Percentiles rank a stretch among this genome's conserved stretches.
Conservation (phyloP, 768 basidiomycete species). For the Leccinum subtestaceum region DNA sequence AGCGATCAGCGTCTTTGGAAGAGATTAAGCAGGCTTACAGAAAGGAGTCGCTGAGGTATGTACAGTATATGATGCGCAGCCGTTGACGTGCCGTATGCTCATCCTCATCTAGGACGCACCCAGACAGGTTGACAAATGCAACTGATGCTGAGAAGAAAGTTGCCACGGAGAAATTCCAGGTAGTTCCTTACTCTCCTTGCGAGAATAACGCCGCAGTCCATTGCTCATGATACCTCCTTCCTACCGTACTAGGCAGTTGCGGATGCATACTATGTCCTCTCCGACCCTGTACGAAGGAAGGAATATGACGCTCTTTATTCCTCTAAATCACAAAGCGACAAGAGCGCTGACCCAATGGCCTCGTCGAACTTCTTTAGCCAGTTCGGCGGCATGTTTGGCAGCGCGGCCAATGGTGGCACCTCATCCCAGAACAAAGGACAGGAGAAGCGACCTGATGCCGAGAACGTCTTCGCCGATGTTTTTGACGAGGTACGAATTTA, state of each 20-base stretch:
- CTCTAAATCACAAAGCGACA: constrained; percentile 49
- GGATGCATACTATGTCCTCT: constrained; percentile 92
- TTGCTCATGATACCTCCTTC: background rate
- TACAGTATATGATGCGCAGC: background rate
- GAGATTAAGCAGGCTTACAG: constrained; percentile 77
- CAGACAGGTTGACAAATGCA: constrained; percentile 75
- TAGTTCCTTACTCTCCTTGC: constrained; percentile 20
- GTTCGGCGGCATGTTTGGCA: constrained; percentile 70
- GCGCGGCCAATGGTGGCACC: constrained; percentile 28
- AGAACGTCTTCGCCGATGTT: constrained; percentile 82
- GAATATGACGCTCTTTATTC: constrained; percentile 72
- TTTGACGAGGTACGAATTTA: constrained; percentile 74
- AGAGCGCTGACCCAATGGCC: constrained; percentile 60
- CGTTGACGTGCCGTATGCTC: constrained; percentile 8
- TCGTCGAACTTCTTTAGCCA: constrained; percentile 74
- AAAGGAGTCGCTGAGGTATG: constrained; percentile 70
- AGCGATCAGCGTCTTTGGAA: constrained; percentile 59
- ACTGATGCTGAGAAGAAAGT: constrained; percentile 64
- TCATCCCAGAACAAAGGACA: constrained; percentile 33
- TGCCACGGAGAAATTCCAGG: constrained; percentile 87
- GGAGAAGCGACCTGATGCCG: constrained; percentile 63
- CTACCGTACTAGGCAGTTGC: constrained; percentile 59
- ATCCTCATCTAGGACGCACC: constrained; percentile 66
- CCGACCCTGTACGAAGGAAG: constrained; percentile 65
- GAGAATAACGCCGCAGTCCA: background rate